Percentiles rank a stretch among this genome's conserved stretches.
These are phyloP conservation scores for Pythium inflatum DNA, from an alignment of 352 stramenopile species.

Conservation along the genomic window DNA sequence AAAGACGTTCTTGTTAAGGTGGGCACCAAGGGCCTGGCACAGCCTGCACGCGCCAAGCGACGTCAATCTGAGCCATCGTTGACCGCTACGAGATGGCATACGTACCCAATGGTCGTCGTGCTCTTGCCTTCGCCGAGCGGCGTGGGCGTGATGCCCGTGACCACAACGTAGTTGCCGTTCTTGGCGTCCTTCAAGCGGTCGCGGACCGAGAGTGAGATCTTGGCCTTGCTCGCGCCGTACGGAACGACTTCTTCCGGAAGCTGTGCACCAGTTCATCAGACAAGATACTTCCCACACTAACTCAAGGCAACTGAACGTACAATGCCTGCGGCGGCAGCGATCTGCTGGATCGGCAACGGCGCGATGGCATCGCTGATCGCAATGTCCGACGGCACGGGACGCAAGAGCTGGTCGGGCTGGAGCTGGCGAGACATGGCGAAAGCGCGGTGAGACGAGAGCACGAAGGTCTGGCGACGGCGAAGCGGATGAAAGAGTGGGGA, in stretches of 20 bases:
- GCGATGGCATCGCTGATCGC: conserved; percentile 78
- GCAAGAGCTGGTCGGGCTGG: conserved; percentile 61
- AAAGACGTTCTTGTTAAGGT: conserved; percentile 94
- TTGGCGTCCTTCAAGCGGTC: conserved; percentile 84
- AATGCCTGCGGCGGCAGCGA: conserved; percentile 67
- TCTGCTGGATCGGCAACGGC: conserved; percentile 68
- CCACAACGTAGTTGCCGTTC: conserved; percentile 97
- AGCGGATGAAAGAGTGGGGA: conserved; percentile 13
- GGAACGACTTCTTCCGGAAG: conserved; percentile 83
- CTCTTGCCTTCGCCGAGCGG: conserved; percentile 98
- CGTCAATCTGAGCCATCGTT: too few species aligned
- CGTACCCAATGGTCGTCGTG: conserved; percentile 97
- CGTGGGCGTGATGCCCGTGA: conserved; percentile 98
- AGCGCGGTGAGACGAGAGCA: not conserved
- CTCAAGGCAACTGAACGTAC: conserved; percentile 35
- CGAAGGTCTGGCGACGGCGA: not conserved
- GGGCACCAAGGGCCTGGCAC: conserved; percentile 93
- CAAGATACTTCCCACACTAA: not conserved
- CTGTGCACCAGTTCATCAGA: conserved; percentile 36
- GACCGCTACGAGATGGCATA: too few species aligned
- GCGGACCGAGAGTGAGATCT: conserved; percentile 91
- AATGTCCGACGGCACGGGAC: conserved; percentile 80
- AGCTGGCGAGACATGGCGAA: conserved; percentile 55
- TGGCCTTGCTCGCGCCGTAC: conserved; percentile 92
- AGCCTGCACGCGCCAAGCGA: conserved; percentile 90